Conservation (phyloP, 805 yeast genomes). For the Yamadazyma endophytica region DNA sequence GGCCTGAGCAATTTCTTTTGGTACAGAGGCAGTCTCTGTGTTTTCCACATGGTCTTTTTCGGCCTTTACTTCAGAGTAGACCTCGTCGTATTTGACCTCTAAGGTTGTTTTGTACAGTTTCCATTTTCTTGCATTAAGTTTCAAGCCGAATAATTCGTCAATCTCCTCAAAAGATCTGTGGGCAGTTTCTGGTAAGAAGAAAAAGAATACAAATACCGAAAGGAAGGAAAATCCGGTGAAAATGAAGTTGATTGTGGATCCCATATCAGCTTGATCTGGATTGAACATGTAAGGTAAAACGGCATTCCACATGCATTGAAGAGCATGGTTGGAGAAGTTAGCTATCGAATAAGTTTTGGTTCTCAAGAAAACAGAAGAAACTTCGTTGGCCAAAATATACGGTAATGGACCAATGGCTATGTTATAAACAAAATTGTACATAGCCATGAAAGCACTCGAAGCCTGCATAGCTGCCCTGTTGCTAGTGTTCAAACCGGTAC, state of each 20-base stretch:
- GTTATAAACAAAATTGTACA: slow-evolving; percentile 23
- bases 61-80: no score
- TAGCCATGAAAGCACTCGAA: slow-evolving; percentile 14
- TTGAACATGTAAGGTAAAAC: slow-evolving; percentile 45
- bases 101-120: no score
- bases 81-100: no score
- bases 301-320: slow-evolving; percentile 25
- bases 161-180: slow-evolving; percentile 10
- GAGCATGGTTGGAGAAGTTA: slow-evolving; percentile 11
- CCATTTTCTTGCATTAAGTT: slow-evolving; percentile 26
- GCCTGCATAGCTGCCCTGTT: slow-evolving; percentile 22
- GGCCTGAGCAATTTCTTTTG: no score
- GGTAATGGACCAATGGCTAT: slow-evolving; percentile 35
- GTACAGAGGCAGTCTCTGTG: no score
- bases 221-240: slow-evolving; percentile 32
- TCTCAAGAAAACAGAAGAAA: slow-evolving; percentile 30
- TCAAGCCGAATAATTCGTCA: slow-evolving; percentile 6
- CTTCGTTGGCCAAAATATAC: slow-evolving; percentile 30
- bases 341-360: slow-evolving; percentile 31
- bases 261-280: slow-evolving; percentile 38
- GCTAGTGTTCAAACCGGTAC: slow-evolving; percentile 14
- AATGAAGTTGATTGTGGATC: slow-evolving; percentile 42
- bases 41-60: no score
- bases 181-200: slow-evolving; percentile 7
- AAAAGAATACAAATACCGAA: slow-evolving; percentile 9